Evolutionary conservation across 2,329 filamentous ascomycete genomes (phyloP), one percentile per base, ranked within the genome.

Genomic region (Madurella mycetomatis): DNA sequence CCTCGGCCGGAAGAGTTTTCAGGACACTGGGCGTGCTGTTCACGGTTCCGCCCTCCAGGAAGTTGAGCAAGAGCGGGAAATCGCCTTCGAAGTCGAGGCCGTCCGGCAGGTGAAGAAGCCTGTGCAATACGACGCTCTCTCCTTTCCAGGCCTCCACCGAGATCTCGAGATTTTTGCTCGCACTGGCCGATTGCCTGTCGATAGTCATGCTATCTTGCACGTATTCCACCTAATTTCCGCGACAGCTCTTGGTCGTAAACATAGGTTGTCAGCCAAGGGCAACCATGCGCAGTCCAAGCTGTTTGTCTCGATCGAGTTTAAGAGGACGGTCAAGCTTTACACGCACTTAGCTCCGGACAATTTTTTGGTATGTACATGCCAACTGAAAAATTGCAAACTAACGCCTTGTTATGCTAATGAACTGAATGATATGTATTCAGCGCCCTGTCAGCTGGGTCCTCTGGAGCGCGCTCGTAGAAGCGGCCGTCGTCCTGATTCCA

Each of bases 361-460:
- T 39, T 72, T 72, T 12, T 43, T 73, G 59, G 67, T 70, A 62
- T 57, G 60, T 56, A 42, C 30, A 39, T 15, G 5, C 55, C 34
- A 5, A 4, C 25, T 25, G 25, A 25, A 25, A 7, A 7, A 25
- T 25, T 25, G 25, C 25, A 7, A 25, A 7, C 25, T 7, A 25
- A 25, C 25, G 25, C 25, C 25, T 7, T 5, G 17, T n/a, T 18
- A 16, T n/a, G 45, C 64, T 54, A 54, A 62, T 15, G 41, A 25
- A 7, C 3, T 47, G 7, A 55, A 62, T n/a, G n/a, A n/a, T n/a
- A n/a, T n/a, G n/a, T n/a, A n/a, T n/a, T n/a, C 58, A 77, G 58
- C 70, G 75, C 1, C 72, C 78, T 0, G 79, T 85, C 0, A 78
- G 83, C 25, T 88, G 83, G 83, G 63, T 88, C 2, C 65, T 88